Percentiles rank a stretch among this genome's conserved stretches.
Evolutionary conservation across 1,139 yeast genomes (phyloP).

Genomic region (Insectozyma bohioensis): DNA sequence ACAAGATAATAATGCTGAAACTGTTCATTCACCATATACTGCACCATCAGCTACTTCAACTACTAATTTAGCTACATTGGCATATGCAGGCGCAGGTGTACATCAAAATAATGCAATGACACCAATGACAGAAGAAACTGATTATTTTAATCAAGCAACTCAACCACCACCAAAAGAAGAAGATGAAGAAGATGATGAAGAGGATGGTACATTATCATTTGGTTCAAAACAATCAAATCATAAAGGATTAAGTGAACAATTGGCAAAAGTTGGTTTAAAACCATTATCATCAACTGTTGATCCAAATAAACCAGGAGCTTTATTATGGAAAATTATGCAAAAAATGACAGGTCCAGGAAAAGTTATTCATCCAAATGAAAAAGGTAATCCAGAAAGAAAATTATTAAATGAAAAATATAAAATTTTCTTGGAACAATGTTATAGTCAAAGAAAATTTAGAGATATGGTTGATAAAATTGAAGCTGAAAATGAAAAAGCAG

Average conservation of each 20-base stretch:
- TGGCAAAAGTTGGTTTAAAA: slow-evolving; percentile 36
- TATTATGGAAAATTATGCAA: slow-evolving; percentile 84
- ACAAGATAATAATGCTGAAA: slow-evolving; percentile 18
- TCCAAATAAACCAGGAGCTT: slow-evolving; percentile 38
- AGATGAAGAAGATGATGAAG: slow-evolving; percentile 38
- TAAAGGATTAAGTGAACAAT: slow-evolving; percentile 45
- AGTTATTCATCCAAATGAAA: slow-evolving; percentile 66
- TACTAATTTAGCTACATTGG: slow-evolving; percentile 56
- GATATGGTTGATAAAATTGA: slow-evolving; percentile 63
- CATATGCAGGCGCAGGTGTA: slow-evolving; percentile 40
- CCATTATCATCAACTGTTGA: slow-evolving; percentile 27
- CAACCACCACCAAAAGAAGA: slow-evolving; percentile 16
- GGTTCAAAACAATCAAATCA: slow-evolving; percentile 56
- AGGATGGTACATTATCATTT: slow-evolving; percentile 53
- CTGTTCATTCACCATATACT: slow-evolving; percentile 65
- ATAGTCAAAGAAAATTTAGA: slow-evolving; percentile 76
- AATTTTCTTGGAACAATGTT: slow-evolving; percentile 85
- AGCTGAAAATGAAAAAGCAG: slow-evolving; percentile 21
- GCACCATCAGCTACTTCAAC: slow-evolving; percentile 73
- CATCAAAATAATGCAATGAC: slow-evolving; percentile 39
- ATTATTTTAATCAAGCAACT: slow-evolving; percentile 43
- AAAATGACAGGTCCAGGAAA: slow-evolving; percentile 81
- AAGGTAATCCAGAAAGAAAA: slow-evolving; percentile 60
- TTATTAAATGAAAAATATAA: slow-evolving; percentile 76
- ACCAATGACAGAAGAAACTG: slow-evolving; percentile 48